Conservation (phyloP, 2,329 filamentous ascomycete genomes). For the Diplodia seriata region DNA sequence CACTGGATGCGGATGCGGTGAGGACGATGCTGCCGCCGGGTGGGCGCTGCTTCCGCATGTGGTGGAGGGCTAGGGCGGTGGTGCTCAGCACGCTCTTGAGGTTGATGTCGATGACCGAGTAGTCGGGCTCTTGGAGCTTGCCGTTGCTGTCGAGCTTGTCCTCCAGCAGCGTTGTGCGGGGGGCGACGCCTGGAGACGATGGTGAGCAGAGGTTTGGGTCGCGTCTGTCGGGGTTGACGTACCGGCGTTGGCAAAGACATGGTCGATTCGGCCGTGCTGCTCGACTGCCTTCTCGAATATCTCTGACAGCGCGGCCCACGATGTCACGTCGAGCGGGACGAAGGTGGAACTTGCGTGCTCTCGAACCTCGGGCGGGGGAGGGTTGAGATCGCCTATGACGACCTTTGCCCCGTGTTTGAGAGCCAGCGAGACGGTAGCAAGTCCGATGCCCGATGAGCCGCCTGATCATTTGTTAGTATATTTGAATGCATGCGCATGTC, state of each 20-base stretch:
- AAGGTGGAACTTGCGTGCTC: conserved; percentile 39
- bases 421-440: conserved; percentile 61
- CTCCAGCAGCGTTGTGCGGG: conserved; percentile 38
- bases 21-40: conserved; percentile 44
- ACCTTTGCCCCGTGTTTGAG: conserved; percentile 62
- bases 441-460: conserved; percentile 66
- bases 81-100: conserved; percentile 43
- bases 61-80: conserved; percentile 41
- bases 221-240: background rate
- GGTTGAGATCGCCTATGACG: conserved; percentile 61
- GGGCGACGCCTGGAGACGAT: conserved; percentile 36
- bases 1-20: conserved; percentile 42
- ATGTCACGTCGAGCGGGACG: conserved; percentile 44
- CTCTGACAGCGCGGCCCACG: conserved; percentile 59
- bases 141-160: conserved; percentile 42
- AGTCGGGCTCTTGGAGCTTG: conserved; percentile 40
- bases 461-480: conserved; percentile 45
- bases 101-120: conserved; percentile 42
- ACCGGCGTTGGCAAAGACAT: conserved; percentile 53
- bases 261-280: conserved; percentile 52
- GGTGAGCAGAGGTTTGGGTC: background rate
- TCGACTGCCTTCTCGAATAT: conserved; percentile 60
- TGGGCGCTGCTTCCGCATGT: conserved; percentile 39
- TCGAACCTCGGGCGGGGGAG: conserved; percentile 42
- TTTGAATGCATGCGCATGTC: background rate